Evolutionary conservation across 352 stramenopile genomes (phyloP).

Genomic region (Globisporangium solare): DNA sequence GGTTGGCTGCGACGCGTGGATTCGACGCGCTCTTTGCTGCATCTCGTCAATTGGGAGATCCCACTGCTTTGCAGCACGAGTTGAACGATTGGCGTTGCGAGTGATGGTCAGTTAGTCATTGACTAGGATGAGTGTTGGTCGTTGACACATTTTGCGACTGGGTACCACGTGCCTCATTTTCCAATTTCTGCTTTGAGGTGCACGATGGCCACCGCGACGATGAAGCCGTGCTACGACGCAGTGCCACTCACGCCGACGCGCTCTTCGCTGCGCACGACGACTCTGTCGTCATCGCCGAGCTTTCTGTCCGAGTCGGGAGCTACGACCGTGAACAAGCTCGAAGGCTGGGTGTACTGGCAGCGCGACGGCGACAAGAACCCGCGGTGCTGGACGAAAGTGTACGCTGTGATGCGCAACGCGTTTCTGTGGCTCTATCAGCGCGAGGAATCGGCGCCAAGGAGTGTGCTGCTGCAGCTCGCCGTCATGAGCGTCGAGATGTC

Average conservation of each 20-base stretch:
- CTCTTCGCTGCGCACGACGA: conserved; percentile 1
- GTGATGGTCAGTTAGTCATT: conserved; percentile 3
- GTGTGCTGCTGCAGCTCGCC: conserved; percentile 47
- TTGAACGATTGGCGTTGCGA: not conserved
- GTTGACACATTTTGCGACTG: not conserved
- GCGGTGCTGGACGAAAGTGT: conserved; percentile 67
- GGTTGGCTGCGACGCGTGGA: too few species aligned
- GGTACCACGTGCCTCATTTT: not conserved
- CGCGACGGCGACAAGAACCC: conserved; percentile 30
- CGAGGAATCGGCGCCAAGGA: conserved; percentile 24
- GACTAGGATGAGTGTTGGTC: conserved; percentile 8
- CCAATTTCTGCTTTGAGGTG: not conserved
- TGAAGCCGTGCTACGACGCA: not conserved
- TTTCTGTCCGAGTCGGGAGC: conserved; percentile 2
- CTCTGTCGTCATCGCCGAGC: conserved; percentile 4
- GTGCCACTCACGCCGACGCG: conserved; percentile 1
- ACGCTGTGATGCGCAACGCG: conserved; percentile 41
- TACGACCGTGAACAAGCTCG: conserved; percentile 3
- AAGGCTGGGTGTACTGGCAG: conserved; percentile 67
- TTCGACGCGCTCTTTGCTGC: too few species aligned
- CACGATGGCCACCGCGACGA: not conserved
- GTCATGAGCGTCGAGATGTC: conserved; percentile 35
- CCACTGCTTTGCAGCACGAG: too few species aligned
- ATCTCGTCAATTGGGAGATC: too few species aligned
- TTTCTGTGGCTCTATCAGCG: conserved; percentile 58